phyloP scores from a whole-genome alignment of 1,284 basidiomycete genomes.

The Moniliella sp. region DNA sequence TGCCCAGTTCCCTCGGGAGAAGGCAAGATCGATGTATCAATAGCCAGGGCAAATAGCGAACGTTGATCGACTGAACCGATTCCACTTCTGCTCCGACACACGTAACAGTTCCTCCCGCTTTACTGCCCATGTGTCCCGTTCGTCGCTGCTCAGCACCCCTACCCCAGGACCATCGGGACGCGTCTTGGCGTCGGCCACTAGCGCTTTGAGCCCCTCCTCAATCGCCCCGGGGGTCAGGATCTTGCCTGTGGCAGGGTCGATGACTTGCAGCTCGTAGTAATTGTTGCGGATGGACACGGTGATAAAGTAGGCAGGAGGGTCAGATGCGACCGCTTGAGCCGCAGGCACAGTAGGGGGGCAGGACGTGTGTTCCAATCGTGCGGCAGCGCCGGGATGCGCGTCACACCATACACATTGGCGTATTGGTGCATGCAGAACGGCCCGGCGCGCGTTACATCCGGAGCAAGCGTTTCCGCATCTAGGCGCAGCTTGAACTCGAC shows the following conservation, averaged over 20 bases:
- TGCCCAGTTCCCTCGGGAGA: no score
- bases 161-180: constrained; percentile 41
- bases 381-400: constrained; percentile 34
- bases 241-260: constrained; percentile 13
- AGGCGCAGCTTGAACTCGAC: constrained; percentile 57
- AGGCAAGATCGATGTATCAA: constrained; percentile 38
- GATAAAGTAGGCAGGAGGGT: constrained; percentile 44
- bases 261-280: constrained; percentile 55
- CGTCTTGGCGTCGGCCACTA: constrained; percentile 52
- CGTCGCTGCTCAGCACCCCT: constrained; percentile 55
- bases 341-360: no score
- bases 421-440: constrained; percentile 44
- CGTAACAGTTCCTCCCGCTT: constrained; percentile 51
- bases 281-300: constrained; percentile 58
- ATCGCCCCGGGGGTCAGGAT: constrained; percentile 38
- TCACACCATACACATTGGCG: constrained; percentile 35
- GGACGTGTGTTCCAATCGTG: constrained; percentile 36
- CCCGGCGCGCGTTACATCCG: constrained; percentile 40
- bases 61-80: constrained; percentile 47
- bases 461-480: constrained; percentile 42
- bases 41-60: constrained; percentile 52
- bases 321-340: no score
- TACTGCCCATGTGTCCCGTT: constrained; percentile 70
- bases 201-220: constrained; percentile 46
- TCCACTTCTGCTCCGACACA: constrained; percentile 47